Percentiles rank a stretch among this genome's conserved stretches.
Conservation (phyloP, 1,284 basidiomycete species). For the Cutaneotrichosporon sp. region DNA sequence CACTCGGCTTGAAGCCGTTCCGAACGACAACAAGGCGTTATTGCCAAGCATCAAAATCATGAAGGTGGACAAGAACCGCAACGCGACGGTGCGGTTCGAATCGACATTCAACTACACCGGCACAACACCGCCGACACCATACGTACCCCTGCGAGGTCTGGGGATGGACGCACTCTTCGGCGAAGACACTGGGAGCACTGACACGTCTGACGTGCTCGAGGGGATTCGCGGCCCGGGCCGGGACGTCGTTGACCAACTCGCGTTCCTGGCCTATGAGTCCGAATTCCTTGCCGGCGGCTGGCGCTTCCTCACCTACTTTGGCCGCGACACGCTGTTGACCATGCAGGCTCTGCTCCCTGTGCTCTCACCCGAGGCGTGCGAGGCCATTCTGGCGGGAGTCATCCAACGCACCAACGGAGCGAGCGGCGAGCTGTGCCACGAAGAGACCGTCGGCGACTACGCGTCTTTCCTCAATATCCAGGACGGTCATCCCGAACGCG, state of each 20-base stretch:
- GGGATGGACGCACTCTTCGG: constrained; percentile 42
- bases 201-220: constrained; percentile 22
- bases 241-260: constrained; percentile 42
- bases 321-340: constrained; percentile 52
- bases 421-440: constrained; percentile 51
- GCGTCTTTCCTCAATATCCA: constrained; percentile 39
- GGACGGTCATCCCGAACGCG: constrained; percentile 46
- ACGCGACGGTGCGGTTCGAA: constrained; percentile 43
- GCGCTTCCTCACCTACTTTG: too few relatives aligned
- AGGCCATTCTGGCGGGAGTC: constrained; percentile 51
- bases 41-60: constrained; percentile 24
- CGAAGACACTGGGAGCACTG: too few relatives aligned
- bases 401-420: constrained; percentile 48
- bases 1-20: constrained; percentile 33
- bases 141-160: constrained; percentile 34
- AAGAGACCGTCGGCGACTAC: constrained; percentile 48
- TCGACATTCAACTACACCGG: constrained; percentile 50
- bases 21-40: constrained; percentile 36
- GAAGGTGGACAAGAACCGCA: constrained; percentile 28
- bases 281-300: too few relatives aligned
- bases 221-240: constrained; percentile 38
- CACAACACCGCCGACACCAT: constrained; percentile 23
- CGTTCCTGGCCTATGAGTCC: constrained; percentile 44
- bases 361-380: constrained; percentile 48
- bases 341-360: constrained; percentile 50